A percentile compares a stretch with the other conserved stretches of the same genome.
phyloP scores from a whole-genome alignment of 164 flowering plant genomes.

The Vitis amurensis region DNA sequence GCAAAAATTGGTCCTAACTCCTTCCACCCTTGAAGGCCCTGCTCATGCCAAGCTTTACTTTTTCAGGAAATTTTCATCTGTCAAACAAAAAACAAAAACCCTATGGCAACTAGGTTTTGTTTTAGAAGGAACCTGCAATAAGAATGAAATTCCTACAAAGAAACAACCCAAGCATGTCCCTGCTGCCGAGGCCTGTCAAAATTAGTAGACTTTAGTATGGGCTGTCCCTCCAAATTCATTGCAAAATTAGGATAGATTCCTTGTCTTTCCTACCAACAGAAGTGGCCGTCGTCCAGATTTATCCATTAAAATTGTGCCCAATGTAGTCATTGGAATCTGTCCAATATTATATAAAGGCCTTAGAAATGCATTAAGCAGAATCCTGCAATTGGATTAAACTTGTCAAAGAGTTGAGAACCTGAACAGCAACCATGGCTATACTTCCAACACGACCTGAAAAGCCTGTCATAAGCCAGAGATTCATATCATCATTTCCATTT shows the following conservation, averaged over 20 bases:
- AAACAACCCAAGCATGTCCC: constrained; percentile 87
- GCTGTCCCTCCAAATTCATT: background rate
- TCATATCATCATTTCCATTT: background rate
- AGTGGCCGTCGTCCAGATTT: constrained; percentile 41
- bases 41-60: constrained; percentile 4
- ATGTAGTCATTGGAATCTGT: constrained; percentile 27
- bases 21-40: constrained; percentile 42
- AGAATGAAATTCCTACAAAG: constrained; percentile 55
- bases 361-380: background rate
- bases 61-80: background rate
- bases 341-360: background rate
- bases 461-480: constrained; percentile 13
- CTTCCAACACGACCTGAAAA: constrained; percentile 28
- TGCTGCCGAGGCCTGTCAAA: constrained; percentile 62
- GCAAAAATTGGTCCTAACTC: constrained; percentile 44
- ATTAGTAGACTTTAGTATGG: constrained; percentile 1
- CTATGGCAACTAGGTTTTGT: background rate
- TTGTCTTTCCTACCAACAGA: constrained; percentile 27
- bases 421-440: constrained; percentile 19
- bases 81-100: background rate
- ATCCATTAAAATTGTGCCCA: constrained; percentile 33
- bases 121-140: constrained; percentile 49
- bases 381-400: background rate
- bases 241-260: background rate
- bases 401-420: constrained; percentile 21